phyloP scores from a whole-genome alignment of 352 stramenopile species.

The Globisporangium rhizosaccharum region DNA sequence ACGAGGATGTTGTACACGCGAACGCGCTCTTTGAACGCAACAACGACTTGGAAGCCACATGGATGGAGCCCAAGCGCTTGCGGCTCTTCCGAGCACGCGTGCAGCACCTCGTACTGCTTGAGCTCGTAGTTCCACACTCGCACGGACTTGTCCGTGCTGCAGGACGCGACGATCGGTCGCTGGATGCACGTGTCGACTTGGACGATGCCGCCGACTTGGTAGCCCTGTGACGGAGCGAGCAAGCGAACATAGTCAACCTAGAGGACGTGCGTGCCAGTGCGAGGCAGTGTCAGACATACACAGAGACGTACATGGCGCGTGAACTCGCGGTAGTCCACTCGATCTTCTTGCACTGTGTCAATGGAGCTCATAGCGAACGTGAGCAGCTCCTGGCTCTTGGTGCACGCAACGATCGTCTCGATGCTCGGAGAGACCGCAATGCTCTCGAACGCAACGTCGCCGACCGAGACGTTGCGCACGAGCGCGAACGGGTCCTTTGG shows the following conservation, averaged over 20 bases:
- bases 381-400: conserved; percentile 62
- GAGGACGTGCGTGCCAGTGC: not conserved
- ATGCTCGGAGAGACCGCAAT: conserved; percentile 61
- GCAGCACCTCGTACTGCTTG: conserved; percentile 52
- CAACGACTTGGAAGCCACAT: conserved; percentile 60
- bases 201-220: conserved; percentile 57
- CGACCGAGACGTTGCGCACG: conserved; percentile 59
- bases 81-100: conserved; percentile 61
- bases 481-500: conserved; percentile 75
- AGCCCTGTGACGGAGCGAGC: conserved; percentile 22
- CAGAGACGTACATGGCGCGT: conserved; percentile 37
- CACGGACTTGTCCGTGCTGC: conserved; percentile 78
- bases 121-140: conserved; percentile 88
- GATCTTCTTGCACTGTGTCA: conserved; percentile 72
- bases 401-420: conserved; percentile 56
- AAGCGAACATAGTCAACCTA: not conserved
- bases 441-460: conserved; percentile 72
- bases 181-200: conserved; percentile 80
- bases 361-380: conserved; percentile 66
- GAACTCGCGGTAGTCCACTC: conserved; percentile 57
- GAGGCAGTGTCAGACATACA: not conserved
- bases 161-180: conserved; percentile 78
- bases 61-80: conserved; percentile 57
- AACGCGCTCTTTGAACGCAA: conserved; percentile 76
- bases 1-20: conserved; percentile 70